Percentiles rank a stretch among this genome's conserved stretches.
These are phyloP conservation scores for Vachellia pachyceras DNA, from an alignment of 306 rosid genomes.

Conservation along the genomic window DNA sequence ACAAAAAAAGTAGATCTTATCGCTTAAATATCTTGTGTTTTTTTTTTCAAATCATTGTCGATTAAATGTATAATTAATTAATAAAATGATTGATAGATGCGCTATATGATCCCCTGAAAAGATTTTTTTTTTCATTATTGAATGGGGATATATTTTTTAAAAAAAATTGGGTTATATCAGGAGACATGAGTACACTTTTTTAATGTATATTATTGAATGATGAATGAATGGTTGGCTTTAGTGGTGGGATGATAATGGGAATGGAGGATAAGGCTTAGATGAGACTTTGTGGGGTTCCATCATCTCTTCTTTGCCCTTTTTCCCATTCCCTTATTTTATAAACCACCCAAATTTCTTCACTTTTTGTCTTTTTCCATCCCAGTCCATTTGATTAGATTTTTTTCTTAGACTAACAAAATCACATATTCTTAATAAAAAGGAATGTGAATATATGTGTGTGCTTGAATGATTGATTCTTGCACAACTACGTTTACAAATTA, in stretches of 20 bases:
- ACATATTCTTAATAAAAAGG: too few species aligned
- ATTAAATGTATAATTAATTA: neutral
- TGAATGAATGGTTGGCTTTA: slow-evolving; percentile 37
- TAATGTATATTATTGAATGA: neutral
- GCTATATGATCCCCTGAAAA: neutral
- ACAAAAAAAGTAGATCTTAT: neutral
- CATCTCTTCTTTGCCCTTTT: slow-evolving; percentile 26
- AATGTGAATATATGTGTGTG: neutral
- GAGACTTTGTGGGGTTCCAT: slow-evolving; percentile 79
- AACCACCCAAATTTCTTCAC: slow-evolving; percentile 39
- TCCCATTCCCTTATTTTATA: slow-evolving; percentile 3
- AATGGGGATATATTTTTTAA: slow-evolving; percentile 34
- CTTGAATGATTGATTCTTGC: neutral
- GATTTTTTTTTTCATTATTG: slow-evolving; percentile 3
- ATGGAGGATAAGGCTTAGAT: slow-evolving; percentile 70
- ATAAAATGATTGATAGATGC: neutral
- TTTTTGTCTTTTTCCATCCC: neutral
- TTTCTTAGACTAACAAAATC: neutral
- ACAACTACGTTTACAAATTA: neutral
- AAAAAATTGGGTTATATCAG: slow-evolving; percentile 31
- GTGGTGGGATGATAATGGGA: slow-evolving; percentile 56
- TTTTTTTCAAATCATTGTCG: neutral
- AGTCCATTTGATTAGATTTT: neutral
- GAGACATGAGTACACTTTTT: slow-evolving; percentile 26
- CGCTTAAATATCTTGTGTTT: neutral